Evolutionary conservation across 225 moss, liverwort and hornwort genomes (phyloP).

Genomic region (Asterella californica): DNA sequence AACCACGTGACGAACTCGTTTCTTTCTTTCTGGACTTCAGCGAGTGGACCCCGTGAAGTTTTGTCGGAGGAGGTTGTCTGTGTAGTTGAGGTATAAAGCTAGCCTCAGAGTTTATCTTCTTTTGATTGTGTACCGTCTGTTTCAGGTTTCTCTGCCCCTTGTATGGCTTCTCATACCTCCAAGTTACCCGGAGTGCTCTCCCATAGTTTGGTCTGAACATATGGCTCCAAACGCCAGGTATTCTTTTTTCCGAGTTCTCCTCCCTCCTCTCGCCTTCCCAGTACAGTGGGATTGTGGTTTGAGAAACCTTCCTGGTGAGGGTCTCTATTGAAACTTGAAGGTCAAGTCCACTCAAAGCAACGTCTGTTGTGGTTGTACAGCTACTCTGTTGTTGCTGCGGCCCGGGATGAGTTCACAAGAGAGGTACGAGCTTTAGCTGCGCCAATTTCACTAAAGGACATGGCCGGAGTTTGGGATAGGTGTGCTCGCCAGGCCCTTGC

Average conservation of each 20-base stretch:
- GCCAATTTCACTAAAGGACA: conserved; percentile 59
- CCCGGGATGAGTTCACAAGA: conserved; percentile 35
- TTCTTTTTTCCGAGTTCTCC: too few relatives aligned
- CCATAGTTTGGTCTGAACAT: conserved; percentile 62
- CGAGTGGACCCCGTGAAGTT: background rate
- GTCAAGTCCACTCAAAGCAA: background rate
- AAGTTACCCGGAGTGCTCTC: conserved; percentile 80
- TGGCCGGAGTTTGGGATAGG: conserved; percentile 77
- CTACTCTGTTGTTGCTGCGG: conserved; percentile 35
- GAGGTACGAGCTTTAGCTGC: conserved; percentile 38
- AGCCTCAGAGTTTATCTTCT: background rate
- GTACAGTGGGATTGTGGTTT: background rate
- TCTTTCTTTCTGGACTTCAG: background rate
- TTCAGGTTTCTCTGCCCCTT: conserved; percentile 65
- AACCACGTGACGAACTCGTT: background rate
- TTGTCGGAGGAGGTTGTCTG: background rate
- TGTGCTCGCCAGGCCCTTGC: conserved; percentile 73
- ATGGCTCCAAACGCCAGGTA: conserved; percentile 66
- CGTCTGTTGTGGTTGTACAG: conserved; percentile 18
- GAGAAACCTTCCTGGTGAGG: background rate
- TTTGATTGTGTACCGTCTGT: background rate
- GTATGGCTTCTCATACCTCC: conserved; percentile 70
- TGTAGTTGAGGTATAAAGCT: background rate
- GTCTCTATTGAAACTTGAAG: background rate
- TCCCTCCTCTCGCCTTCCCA: too few relatives aligned